These are phyloP conservation scores for Trichoderma citrinoviride DNA, from an alignment of 2,329 filamentous ascomycete species.

Conservation along the genomic window DNA sequence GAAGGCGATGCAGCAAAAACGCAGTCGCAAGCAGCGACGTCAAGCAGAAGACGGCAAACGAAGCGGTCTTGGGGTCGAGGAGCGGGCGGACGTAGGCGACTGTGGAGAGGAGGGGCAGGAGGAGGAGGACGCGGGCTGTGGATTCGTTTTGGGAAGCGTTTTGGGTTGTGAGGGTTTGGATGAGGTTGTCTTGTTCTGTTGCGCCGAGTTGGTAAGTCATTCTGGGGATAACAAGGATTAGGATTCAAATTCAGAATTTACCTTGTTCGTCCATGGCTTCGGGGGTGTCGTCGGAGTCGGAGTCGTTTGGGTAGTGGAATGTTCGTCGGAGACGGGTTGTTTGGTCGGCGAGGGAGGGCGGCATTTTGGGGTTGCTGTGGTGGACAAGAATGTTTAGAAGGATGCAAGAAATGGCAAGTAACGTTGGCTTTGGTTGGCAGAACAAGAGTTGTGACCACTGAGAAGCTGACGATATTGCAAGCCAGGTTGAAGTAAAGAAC, in stretches of 20 bases:
- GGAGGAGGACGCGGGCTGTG: slow-evolving; percentile 49
- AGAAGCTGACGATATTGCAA: not conserved
- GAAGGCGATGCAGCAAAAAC: slow-evolving; percentile 58
- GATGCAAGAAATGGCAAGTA: no score
- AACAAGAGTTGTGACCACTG: not conserved
- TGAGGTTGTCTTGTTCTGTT: slow-evolving; percentile 64
- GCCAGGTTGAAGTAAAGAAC: not conserved
- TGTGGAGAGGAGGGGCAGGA: slow-evolving; percentile 55
- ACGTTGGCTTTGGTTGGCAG: not conserved
- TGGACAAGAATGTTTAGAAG: not conserved
- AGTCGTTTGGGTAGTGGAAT: slow-evolving; percentile 69
- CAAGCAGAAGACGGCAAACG: slow-evolving; percentile 57
- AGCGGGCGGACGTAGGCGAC: slow-evolving; percentile 50
- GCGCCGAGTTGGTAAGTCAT: no score
- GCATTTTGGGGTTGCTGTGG: not conserved
- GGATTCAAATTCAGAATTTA: slow-evolving; percentile 29
- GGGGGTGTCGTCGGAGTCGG: slow-evolving; percentile 52
- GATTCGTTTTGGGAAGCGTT: slow-evolving; percentile 51
- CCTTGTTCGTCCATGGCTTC: slow-evolving; percentile 75
- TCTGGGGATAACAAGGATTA: not conserved
- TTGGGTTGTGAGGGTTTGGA: slow-evolving; percentile 51
- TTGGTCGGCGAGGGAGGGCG: slow-evolving; percentile 25
- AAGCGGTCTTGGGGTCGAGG: slow-evolving; percentile 36
- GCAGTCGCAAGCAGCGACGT: slow-evolving; percentile 61
- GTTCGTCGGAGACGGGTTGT: slow-evolving; percentile 68